These are phyloP conservation scores for Zygoascus hellenicus DNA, from an alignment of 1,139 yeast species.

Conservation along the genomic window DNA sequence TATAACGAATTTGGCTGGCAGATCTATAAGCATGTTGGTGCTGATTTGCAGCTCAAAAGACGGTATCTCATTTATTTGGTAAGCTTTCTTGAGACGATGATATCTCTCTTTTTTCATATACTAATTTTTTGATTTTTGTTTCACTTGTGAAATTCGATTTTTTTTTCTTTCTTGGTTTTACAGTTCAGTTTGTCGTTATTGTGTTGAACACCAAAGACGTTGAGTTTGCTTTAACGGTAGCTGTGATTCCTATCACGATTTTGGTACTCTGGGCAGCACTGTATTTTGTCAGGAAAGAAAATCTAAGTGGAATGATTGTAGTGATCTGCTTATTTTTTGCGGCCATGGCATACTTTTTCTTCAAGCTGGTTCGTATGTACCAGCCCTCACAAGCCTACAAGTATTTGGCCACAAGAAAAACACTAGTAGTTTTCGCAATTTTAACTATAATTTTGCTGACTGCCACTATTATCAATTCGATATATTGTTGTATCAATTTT, in stretches of 20 bases:
- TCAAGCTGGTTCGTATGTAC: constrained; percentile 46
- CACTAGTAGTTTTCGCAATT: constrained; percentile 45
- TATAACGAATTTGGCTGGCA: constrained; percentile 46
- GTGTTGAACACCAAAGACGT: constrained; percentile 41
- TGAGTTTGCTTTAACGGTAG: constrained; percentile 47
- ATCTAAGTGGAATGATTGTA: constrained; percentile 29
- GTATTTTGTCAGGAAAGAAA: constrained; percentile 40
- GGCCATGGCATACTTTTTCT: constrained; percentile 47
- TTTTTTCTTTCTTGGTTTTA: constrained; percentile 49
- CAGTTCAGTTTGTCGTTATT: constrained; percentile 49
- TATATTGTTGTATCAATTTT: constrained; percentile 38
- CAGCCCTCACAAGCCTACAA: constrained; percentile 41
- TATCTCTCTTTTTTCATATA: constrained; percentile 22
- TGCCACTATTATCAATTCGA: constrained; percentile 38
- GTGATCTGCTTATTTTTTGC: constrained; percentile 38
- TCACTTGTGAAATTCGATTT: constrained; percentile 43
- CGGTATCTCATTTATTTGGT: constrained; percentile 41
- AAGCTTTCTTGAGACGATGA: constrained; percentile 5
- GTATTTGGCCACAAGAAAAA: constrained; percentile 46
- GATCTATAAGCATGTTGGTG: constrained; percentile 48
- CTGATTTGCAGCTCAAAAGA: constrained; percentile 40
- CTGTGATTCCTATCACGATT: constrained; percentile 46
- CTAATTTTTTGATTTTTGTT: constrained; percentile 25
- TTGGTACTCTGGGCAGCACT: constrained; percentile 39
- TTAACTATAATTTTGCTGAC: constrained; percentile 41